Percentiles rank a stretch among this genome's conserved stretches.
Conservation (phyloP, 176 grass and related monocot genomes). For the Oryza rufipogon region DNA sequence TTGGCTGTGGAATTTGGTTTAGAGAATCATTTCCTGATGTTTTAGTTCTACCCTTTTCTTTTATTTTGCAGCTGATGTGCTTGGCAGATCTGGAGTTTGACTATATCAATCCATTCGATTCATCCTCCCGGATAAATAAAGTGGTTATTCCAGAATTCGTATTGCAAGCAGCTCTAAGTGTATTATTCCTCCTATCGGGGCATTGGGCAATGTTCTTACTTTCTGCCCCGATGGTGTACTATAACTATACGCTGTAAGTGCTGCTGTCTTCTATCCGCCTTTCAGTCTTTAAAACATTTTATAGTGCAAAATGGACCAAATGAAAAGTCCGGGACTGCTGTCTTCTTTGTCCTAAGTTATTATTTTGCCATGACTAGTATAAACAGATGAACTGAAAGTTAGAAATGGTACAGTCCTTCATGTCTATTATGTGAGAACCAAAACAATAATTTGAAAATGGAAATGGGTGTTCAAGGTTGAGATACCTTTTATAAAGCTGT, state of each 20-base stretch:
- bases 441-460: constrained; percentile 19
- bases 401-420: not conserved
- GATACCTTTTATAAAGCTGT: not conserved
- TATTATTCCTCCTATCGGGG: constrained; percentile 80
- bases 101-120: constrained; percentile 95
- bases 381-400: not conserved
- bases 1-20: not conserved
- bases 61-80: constrained; percentile 72
- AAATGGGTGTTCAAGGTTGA: constrained; percentile 11
- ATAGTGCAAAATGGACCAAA: not conserved
- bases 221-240: constrained; percentile 76
- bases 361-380: not conserved
- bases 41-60: not conserved
- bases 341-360: not conserved
- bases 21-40: no score
- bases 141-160: constrained; percentile 83
- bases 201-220: constrained; percentile 91
- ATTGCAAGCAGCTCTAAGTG: constrained; percentile 66
- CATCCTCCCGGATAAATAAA: constrained; percentile 87
- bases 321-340: not conserved
- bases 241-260: constrained; percentile 89
- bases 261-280: not conserved
- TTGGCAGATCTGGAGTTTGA: constrained; percentile 97
- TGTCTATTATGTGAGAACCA: not conserved
- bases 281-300: constrained; percentile 5